Conservation (phyloP, 345 rosid species). For the Carallia pectinifolia region DNA sequence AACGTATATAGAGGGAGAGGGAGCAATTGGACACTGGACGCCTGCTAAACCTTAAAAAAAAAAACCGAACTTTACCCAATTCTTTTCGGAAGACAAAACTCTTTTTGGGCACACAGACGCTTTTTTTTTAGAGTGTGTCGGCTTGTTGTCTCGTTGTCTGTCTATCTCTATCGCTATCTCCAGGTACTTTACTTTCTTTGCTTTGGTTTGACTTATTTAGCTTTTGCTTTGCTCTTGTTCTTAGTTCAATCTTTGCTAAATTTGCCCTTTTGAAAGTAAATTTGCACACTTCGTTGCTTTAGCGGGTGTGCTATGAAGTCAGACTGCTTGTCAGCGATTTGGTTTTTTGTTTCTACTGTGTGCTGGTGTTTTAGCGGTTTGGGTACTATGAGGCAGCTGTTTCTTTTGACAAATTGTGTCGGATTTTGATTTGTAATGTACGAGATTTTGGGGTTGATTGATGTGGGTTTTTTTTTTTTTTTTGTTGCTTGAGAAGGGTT, state of each 20-base stretch:
- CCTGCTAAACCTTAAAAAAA: too few relatives aligned
- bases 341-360: not conserved
- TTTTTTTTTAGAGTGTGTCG: too few relatives aligned
- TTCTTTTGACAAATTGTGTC: constrained; percentile 16
- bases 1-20: too few relatives aligned
- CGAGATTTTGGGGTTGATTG: constrained; percentile 13
- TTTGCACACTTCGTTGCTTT: too few relatives aligned
- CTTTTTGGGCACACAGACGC: too few relatives aligned
- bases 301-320: too few relatives aligned
- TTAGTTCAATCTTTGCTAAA: not conserved
- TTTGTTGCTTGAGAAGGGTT: too few relatives aligned
- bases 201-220: not conserved
- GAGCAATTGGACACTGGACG: too few relatives aligned
- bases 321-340: too few relatives aligned
- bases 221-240: not conserved
- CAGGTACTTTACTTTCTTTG: constrained; percentile 10
- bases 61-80: too few relatives aligned
- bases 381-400: not conserved
- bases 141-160: too few relatives aligned
- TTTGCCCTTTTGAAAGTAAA: not conserved
- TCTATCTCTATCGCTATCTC: constrained; percentile 4
- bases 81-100: too few relatives aligned
- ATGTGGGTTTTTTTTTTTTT: not conserved
- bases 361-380: not conserved
- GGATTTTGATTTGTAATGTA: constrained; percentile 4